Percentiles rank a stretch among this genome's conserved stretches.
Evolutionary conservation across 257 asterid species (phyloP).

Genomic region (Osmanthus fragrans): DNA sequence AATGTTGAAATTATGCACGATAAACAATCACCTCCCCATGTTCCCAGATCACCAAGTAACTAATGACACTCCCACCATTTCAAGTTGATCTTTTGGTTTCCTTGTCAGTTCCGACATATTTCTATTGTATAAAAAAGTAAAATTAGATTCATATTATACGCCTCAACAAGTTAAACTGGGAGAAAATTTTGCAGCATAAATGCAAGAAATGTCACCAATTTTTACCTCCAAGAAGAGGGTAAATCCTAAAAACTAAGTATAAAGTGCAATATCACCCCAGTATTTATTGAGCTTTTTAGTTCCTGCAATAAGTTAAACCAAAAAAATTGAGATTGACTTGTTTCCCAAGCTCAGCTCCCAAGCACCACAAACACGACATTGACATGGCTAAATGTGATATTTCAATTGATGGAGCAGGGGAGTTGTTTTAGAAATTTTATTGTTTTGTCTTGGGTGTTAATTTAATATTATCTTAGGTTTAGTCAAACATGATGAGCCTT

Average conservation of each 20-base stretch:
- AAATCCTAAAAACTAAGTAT: background rate
- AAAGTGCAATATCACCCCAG: background rate
- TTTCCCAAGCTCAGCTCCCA: background rate
- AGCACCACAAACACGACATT: too few relatives aligned
- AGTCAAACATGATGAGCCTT: too few relatives aligned
- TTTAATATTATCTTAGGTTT: too few relatives aligned
- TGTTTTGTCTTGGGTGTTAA: too few relatives aligned
- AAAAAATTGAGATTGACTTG: background rate
- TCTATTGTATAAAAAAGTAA: background rate
- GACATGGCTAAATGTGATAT: too few relatives aligned
- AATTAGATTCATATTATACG: background rate
- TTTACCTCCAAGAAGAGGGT: background rate
- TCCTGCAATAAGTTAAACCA: background rate
- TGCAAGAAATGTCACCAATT: too few relatives aligned
- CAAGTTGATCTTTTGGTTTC: background rate
- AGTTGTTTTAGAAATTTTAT: too few relatives aligned
- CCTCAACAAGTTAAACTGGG: background rate
- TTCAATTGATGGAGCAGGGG: too few relatives aligned
- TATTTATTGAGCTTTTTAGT: background rate
- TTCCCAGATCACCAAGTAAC: background rate
- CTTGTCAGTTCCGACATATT: background rate
- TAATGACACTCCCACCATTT: background rate
- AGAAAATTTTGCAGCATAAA: background rate
- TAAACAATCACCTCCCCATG: background rate
- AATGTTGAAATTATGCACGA: background rate